phyloP scores from a whole-genome alignment of 176 grass and related monocot species.

The Avena eriantha region DNA sequence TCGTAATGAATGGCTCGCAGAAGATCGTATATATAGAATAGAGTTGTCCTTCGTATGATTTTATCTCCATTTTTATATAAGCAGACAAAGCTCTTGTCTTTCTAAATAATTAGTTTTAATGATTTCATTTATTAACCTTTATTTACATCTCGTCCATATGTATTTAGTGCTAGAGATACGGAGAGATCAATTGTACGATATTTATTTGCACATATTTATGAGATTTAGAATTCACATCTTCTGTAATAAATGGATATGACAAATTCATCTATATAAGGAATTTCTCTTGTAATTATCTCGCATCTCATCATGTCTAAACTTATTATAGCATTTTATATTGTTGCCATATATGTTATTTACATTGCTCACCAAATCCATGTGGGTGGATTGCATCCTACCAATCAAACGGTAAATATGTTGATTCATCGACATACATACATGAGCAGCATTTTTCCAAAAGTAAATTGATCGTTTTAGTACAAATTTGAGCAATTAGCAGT shows the following conservation, averaged over 20 bases:
- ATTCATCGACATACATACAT: background rate
- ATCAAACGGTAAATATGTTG: background rate
- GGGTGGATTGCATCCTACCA: background rate
- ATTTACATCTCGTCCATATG: background rate
- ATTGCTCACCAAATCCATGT: background rate
- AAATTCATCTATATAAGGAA: constrained; percentile 6
- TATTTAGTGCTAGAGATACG: background rate
- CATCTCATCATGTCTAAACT: constrained; percentile 30
- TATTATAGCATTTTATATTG: background rate
- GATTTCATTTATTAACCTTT: background rate
- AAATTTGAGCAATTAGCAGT: background rate
- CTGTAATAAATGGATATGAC: background rate
- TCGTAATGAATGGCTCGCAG: background rate
- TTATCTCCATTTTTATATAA: background rate
- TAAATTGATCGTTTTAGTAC: background rate
- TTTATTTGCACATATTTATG: background rate
- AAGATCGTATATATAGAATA: background rate
- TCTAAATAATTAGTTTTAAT: background rate
- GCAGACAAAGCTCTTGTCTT: background rate
- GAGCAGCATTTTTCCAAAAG: background rate
- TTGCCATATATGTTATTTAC: background rate
- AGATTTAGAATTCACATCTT: background rate
- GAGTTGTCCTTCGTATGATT: background rate
- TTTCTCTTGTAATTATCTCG: background rate
- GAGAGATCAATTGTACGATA: background rate